Evolutionary conservation across 192 early-diverging fungal genomes (phyloP).

Genomic region (Coemansia sp.): DNA sequence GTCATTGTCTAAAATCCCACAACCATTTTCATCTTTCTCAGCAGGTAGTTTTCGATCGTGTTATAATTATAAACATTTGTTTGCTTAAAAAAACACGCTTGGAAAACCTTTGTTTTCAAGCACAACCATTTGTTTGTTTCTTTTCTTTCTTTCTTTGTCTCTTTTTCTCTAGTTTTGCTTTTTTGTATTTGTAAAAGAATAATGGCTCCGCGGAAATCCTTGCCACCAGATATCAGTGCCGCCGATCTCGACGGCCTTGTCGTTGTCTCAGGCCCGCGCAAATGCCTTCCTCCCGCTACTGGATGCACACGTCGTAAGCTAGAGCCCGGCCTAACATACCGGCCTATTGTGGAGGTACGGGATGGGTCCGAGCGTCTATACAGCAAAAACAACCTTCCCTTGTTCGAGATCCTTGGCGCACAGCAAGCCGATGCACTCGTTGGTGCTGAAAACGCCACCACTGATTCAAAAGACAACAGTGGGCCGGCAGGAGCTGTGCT

Average conservation of each 20-base stretch:
- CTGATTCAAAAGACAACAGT: neutral
- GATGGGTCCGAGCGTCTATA: slow-evolving; percentile 42
- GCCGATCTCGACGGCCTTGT: slow-evolving; percentile 37
- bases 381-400: slow-evolving; percentile 27
- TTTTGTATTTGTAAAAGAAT: too few species aligned
- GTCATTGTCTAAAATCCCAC: slow-evolving; percentile 33
- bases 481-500: slow-evolving; percentile 33
- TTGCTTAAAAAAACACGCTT: too few species aligned
- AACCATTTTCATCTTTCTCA: neutral
- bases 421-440: neutral
- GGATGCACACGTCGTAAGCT: slow-evolving; percentile 12
- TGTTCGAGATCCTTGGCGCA: slow-evolving; percentile 34
- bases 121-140: neutral
- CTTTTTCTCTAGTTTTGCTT: neutral
- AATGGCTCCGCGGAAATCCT: neutral
- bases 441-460: neutral
- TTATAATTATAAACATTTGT: neutral
- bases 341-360: slow-evolving; percentile 35
- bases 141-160: neutral
- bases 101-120: too few species aligned
- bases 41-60: neutral
- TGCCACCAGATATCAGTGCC: slow-evolving; percentile 10
- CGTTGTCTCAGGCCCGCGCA: slow-evolving; percentile 27
- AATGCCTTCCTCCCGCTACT: slow-evolving; percentile 13
- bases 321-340: slow-evolving; percentile 10